Base-by-base conservation (phyloP, 176 grass and related monocot genomes). In the Oryza longistaminata region DNA sequence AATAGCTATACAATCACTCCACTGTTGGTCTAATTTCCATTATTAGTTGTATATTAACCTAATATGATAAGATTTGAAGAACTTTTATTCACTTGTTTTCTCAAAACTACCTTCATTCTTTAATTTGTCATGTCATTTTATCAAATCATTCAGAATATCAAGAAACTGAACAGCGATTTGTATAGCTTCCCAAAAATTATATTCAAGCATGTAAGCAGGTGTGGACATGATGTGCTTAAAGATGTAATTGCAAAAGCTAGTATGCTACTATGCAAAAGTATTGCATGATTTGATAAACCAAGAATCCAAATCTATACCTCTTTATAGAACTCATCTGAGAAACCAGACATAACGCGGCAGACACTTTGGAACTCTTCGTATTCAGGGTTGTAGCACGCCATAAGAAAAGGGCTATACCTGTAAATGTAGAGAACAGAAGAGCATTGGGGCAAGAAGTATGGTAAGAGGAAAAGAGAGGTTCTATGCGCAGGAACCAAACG, bases 321-420 rank as follows among this genome's bases (percentile, higher is more conserved):
- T 89, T 92, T 92, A 85, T 99, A 99, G 71, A 99, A 96, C 52
- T 85, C 85, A 88, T 96, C 91, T 64, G 90, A 94, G 86, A 99
- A 99, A 83, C 93, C 93, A 80, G 91, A 95, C 93, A 99, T 99
- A 52, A 96, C 96, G 85, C 91, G 96, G 27, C 96, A 96, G 17
- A 96, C 90, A 76, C 96, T 99, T 82, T 96, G 96, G 79, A 90
- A 99, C 55, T 94, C 96, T 91, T 96, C 96, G 73, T 81, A 77
- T 68, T 94, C 96, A 71, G 93, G 91, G 77, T 99, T 99, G 66
- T 99, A 96, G 88, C 93, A 99, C 85, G 96, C 93, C 96, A 99
- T 89, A 81, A 99, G 93, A 89, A 94, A 96, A 81, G 96, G 96
- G 37, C 96, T 99, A 81, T 91, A 94, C 96, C 93, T 99, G 87